Evolutionary conservation across 306 rosid genomes (phyloP).

Genomic region (Clitoria ternatea): DNA sequence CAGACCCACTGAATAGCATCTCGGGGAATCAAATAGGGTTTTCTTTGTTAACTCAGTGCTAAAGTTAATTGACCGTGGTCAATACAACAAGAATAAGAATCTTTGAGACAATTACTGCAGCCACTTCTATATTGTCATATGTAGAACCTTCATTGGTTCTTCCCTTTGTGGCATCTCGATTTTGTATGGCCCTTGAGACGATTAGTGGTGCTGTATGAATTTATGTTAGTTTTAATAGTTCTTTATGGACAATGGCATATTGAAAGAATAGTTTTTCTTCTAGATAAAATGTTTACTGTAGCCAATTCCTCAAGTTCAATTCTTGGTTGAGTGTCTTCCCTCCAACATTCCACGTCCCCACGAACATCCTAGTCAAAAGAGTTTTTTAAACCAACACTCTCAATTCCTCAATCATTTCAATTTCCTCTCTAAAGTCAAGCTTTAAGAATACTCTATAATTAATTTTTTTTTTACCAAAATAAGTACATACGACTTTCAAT

Average conservation of each 20-base stretch:
- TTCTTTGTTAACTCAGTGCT: slow-evolving; percentile 77
- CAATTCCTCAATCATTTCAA: background rate
- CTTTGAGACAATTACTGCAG: slow-evolving; percentile 95
- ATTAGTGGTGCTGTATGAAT: slow-evolving; percentile 49
- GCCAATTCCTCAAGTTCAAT: slow-evolving; percentile 69
- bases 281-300: slow-evolving; percentile 9
- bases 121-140: slow-evolving; percentile 88
- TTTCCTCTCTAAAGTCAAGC: slow-evolving; percentile 7
- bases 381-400: background rate
- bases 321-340: slow-evolving; percentile 73
- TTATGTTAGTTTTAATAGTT: slow-evolving; percentile 12
- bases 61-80: slow-evolving; percentile 94
- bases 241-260: slow-evolving; percentile 10
- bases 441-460: background rate
- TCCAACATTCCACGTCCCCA: slow-evolving; percentile 98
- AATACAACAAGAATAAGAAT: slow-evolving; percentile 96
- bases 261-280: slow-evolving; percentile 2
- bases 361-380: slow-evolving; percentile 52
- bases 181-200: slow-evolving; percentile 99
- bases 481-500: background rate
- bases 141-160: slow-evolving; percentile 93
- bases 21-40: slow-evolving; percentile 75
- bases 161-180: slow-evolving; percentile 96
- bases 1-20: slow-evolving; percentile 43
- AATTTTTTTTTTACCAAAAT: background rate